Evolutionary conservation across 768 basidiomycete genomes (phyloP).

Genomic region (Boletus subparvulus): DNA sequence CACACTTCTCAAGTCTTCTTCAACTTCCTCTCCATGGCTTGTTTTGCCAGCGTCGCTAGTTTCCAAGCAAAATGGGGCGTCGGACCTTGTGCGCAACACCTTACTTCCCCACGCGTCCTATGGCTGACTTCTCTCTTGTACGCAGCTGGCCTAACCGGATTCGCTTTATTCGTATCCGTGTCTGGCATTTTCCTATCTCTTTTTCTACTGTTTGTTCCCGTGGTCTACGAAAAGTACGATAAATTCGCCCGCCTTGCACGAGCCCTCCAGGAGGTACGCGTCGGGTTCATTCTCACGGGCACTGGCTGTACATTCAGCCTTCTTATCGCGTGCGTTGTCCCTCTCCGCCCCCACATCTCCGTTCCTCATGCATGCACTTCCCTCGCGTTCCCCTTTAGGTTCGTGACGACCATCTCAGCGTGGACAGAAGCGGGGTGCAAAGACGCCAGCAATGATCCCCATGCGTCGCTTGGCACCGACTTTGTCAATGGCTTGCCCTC

Average conservation of each 20-base stretch:
- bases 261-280: slow-evolving; percentile 78
- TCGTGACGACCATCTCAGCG: slow-evolving; percentile 76
- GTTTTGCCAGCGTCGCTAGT: slow-evolving; percentile 83
- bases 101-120: neutral
- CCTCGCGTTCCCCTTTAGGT: slow-evolving; percentile 41
- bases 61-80: slow-evolving; percentile 86
- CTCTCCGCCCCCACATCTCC: slow-evolving; percentile 1
- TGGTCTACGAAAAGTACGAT: slow-evolving; percentile 84
- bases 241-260: slow-evolving; percentile 74
- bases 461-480: slow-evolving; percentile 62
- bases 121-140: slow-evolving; percentile 12
- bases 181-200: slow-evolving; percentile 68
- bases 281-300: slow-evolving; percentile 79
- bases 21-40: slow-evolving; percentile 89
- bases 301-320: slow-evolving; percentile 64
- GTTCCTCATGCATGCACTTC: slow-evolving; percentile 15
- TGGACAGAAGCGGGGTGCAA: slow-evolving; percentile 93
- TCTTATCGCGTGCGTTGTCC: slow-evolving; percentile 67
- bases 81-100: slow-evolving; percentile 71
- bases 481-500: slow-evolving; percentile 69
- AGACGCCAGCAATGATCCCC: slow-evolving; percentile 76
- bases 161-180: slow-evolving; percentile 80
- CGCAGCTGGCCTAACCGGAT: slow-evolving; percentile 81
- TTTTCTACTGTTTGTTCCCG: slow-evolving; percentile 75
- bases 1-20: slow-evolving; percentile 83